Percentiles rank a stretch among this genome's conserved stretches.
Conservation (phyloP, 2,329 filamentous ascomycete species). For the Aspergillus pseudotamarii region DNA sequence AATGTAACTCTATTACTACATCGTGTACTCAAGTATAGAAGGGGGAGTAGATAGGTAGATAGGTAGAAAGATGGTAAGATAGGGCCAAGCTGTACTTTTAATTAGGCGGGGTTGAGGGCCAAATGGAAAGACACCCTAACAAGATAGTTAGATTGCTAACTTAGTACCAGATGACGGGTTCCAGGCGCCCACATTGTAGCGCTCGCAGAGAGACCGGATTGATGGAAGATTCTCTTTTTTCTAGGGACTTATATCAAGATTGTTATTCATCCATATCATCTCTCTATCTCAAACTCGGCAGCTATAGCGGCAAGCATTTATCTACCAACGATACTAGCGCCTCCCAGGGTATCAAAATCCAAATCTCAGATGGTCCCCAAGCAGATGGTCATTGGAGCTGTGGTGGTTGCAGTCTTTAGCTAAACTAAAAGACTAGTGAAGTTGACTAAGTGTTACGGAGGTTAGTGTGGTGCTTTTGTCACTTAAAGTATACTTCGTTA, state of each 20-base stretch:
- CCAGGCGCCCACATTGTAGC: neutral
- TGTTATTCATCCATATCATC: neutral
- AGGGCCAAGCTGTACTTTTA: slow-evolving; percentile 1
- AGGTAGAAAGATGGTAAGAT: neutral
- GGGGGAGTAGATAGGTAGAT: neutral
- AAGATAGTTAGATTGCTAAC: neutral
- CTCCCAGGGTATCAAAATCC: neutral
- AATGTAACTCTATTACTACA: slow-evolving; percentile 7
- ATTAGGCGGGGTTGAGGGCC: slow-evolving; percentile 3
- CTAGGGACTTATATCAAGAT: neutral
- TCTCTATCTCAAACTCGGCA: neutral
- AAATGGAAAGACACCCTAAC: slow-evolving; percentile 5
- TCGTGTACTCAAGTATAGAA: neutral
- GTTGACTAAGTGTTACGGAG: slow-evolving; percentile 9
- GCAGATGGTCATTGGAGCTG: slow-evolving; percentile 13
- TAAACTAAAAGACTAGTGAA: slow-evolving; percentile 13
- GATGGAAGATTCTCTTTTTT: neutral
- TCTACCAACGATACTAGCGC: neutral
- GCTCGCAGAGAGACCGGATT: neutral
- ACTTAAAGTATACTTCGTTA: slow-evolving; percentile 6
- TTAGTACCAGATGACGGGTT: neutral
- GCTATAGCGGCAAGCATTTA: neutral
- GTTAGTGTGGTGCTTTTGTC: slow-evolving; percentile 20
- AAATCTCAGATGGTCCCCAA: slow-evolving; percentile 11
- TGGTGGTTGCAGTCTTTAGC: slow-evolving; percentile 17